A percentile compares a stretch with the other conserved stretches of the same genome.
Evolutionary conservation across 2,329 filamentous ascomycete species (phyloP).

Genomic region (Triangularia verruculosa): DNA sequence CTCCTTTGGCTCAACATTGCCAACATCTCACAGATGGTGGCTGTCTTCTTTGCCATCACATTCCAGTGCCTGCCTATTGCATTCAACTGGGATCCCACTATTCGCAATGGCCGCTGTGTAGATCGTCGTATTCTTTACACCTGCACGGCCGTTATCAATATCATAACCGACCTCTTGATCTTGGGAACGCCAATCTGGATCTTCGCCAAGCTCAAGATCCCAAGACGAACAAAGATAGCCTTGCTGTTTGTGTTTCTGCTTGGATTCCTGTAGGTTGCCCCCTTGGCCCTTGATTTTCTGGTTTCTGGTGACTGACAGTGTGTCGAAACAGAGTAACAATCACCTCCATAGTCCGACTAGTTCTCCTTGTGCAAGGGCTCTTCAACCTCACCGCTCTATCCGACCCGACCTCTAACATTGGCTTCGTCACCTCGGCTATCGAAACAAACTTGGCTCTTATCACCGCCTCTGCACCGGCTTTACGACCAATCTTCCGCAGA

Average conservation of each 20-base stretch:
- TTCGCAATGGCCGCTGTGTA: slow-evolving; percentile 39
- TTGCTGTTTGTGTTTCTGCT: slow-evolving; percentile 34
- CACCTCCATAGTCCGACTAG: slow-evolving; percentile 35
- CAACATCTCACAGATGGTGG: slow-evolving; percentile 33
- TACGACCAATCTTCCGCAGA: slow-evolving; percentile 38
- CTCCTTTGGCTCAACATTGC: slow-evolving; percentile 32
- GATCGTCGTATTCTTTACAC: slow-evolving; percentile 31
- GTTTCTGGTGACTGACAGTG: not conserved
- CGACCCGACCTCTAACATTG: slow-evolving; percentile 33
- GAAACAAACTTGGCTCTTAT: slow-evolving; percentile 44
- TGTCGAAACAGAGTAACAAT: slow-evolving; percentile 33
- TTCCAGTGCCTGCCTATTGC: slow-evolving; percentile 41
- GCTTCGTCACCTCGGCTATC: slow-evolving; percentile 37
- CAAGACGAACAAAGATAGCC: slow-evolving; percentile 31
- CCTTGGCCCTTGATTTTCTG: not conserved
- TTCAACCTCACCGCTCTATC: slow-evolving; percentile 29
- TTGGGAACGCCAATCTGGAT: slow-evolving; percentile 41
- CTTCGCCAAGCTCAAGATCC: slow-evolving; percentile 33
- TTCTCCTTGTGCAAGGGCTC: slow-evolving; percentile 34
- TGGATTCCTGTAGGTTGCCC: slow-evolving; percentile 31
- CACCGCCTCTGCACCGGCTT: slow-evolving; percentile 41
- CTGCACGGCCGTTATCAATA: slow-evolving; percentile 41
- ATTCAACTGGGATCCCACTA: slow-evolving; percentile 44
- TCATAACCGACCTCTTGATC: slow-evolving; percentile 43
- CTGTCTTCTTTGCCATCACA: slow-evolving; percentile 35